Evolutionary conservation across 371 early-diverging fungal genomes (phyloP), one percentile per base, ranked within the genome.

Genomic region (Mucor ambiguus): DNA sequence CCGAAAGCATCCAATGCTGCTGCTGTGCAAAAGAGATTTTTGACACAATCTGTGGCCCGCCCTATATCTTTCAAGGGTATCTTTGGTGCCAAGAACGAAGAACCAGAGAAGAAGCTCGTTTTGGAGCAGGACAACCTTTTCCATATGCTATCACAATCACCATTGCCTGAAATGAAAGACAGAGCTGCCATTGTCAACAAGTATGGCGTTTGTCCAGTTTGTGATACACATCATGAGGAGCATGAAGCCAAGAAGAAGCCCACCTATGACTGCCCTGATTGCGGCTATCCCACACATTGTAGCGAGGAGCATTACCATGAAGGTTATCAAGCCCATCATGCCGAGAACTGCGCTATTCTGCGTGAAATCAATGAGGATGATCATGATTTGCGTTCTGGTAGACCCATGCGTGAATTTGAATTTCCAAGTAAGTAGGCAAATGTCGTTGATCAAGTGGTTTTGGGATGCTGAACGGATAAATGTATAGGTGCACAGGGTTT

Each of bases 201-300:
- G 46, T 88, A 92, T 60, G 93, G 93, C 48, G 77, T 80, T 16
- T 93, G 94, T 68, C 89, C 93, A 52, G 88, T 87, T 2, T 93
- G 94, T 71, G 87, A 88, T 57, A 76, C 77, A 8, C 78, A 85
- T 41, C 48, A 54, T 41, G 28, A 43, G 20, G 71, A 72, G 35
- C 60, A 77, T 63, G 80, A 74, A 64, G 72, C 76, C 30, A 63
- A 67, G n/a, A 60, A 78, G 43, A 69, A 76, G 26, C 90, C 92
- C 18, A 73, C 62, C 20, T 90, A 80, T 63, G 92, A 90, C 70
- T 94, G 94, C 70, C 91, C 93, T 14, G 89, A 90, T 55, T 94
- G 94, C 73, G 94, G 94, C 29, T 90, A 89, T 61, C 93, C 94
- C 44, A 94, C 94, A 9, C 94, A 94, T 69, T 94, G 94, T 72